These are phyloP conservation scores for Fermentozyma sake DNA, from an alignment of 1,139 yeast species.

Conservation along the genomic window DNA sequence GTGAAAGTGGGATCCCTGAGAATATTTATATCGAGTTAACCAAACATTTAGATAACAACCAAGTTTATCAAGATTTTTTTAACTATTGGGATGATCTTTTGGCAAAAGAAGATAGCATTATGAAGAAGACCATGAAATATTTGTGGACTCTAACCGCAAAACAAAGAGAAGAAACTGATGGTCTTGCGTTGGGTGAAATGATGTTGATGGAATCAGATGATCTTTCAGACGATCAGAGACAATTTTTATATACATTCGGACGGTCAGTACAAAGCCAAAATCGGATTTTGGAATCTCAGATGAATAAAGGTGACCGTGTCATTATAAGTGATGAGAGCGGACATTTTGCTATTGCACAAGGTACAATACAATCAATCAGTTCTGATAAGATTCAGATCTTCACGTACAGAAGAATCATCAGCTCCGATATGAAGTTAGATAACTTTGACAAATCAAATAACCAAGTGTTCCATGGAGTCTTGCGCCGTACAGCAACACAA, in stretches of 20 bases:
- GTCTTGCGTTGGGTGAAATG: conserved; percentile 54
- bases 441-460: conserved; percentile 40
- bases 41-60: conserved; percentile 40
- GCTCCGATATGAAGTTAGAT: conserved; percentile 34
- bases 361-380: conserved; percentile 46
- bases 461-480: conserved; percentile 49
- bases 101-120: conserved; percentile 68
- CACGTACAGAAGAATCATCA: conserved; percentile 50
- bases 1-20: conserved; percentile 42
- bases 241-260: conserved; percentile 46
- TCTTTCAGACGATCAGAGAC: conserved; percentile 15
- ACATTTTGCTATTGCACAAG: conserved; percentile 69
- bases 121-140: conserved; percentile 52
- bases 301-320: conserved; percentile 51
- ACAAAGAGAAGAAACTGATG: conserved; percentile 56
- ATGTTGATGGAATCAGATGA: conserved; percentile 29
- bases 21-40: conserved; percentile 48
- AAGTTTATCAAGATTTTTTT: conserved; percentile 49
- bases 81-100: conserved; percentile 69
- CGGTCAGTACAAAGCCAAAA: conserved; percentile 17
- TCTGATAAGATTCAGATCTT: conserved; percentile 35
- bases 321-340: conserved; percentile 79
- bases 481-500: conserved; percentile 12
- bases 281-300: conserved; percentile 27
- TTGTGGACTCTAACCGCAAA: conserved; percentile 64